Percentiles rank a stretch among this genome's conserved stretches.
Conservation (phyloP, 2,329 filamentous ascomycete species). For the Fusarium transvaalense region DNA sequence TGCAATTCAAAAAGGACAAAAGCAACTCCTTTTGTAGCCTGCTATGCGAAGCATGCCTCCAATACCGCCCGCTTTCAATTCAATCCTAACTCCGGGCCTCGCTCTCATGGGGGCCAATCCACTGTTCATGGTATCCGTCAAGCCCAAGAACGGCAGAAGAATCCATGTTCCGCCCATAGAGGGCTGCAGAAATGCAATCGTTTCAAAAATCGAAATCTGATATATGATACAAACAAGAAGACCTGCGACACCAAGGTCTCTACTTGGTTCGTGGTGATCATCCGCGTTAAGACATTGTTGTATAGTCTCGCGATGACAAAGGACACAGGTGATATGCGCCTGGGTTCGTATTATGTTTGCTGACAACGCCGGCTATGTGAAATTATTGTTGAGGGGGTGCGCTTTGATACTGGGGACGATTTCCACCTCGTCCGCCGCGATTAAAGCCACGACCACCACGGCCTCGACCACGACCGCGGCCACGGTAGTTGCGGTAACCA, state of each 20-base stretch:
- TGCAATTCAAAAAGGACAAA: conserved; percentile 46
- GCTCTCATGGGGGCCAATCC: conserved; percentile 34
- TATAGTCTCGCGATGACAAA: conserved; percentile 10
- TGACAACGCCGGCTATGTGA: not conserved
- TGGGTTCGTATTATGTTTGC: conserved; percentile 10
- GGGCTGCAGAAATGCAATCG: conserved; percentile 41
- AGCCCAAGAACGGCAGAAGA: conserved; percentile 25
- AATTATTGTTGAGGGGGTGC: conserved; percentile 49
- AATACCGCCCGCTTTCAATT: conserved; percentile 43
- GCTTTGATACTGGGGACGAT: conserved; percentile 51
- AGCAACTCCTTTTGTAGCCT: conserved; percentile 40
- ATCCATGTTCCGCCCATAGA: conserved; percentile 29
- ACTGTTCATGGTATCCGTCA: conserved; percentile 33
- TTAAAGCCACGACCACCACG: conserved; percentile 57
- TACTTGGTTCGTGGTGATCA: conserved; percentile 20
- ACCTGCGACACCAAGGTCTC: conserved; percentile 18
- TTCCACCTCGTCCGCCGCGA: conserved; percentile 58
- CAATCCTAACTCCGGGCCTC: conserved; percentile 48
- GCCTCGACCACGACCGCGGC: conserved; percentile 81
- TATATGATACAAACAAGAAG: conserved; percentile 49
- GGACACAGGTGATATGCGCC: conserved; percentile 9
- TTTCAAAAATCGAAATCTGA: conserved; percentile 45
- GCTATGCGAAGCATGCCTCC: conserved; percentile 33
- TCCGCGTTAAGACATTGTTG: conserved; percentile 4
- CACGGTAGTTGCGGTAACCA: conserved; percentile 80